Conservation (phyloP, 352 stramenopile species). For the Phytopythium cucurbitacearum region DNA sequence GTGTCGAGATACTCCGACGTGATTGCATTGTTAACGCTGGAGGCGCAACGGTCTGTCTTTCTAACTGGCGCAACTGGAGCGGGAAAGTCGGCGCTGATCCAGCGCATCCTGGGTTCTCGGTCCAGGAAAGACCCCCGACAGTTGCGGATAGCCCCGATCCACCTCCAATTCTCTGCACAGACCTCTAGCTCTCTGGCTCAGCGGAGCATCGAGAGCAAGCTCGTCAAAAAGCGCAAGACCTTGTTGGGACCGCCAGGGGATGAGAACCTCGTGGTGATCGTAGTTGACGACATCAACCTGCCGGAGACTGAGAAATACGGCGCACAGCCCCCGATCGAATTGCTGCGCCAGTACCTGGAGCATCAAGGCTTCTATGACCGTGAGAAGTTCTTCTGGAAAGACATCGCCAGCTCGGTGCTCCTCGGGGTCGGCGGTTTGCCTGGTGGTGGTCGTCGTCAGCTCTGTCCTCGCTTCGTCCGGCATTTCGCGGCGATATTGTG, state of each 20-base stretch:
- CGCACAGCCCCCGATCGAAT: conserved; percentile 70
- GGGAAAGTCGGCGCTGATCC: conserved; percentile 85
- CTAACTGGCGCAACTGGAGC: conserved; percentile 87
- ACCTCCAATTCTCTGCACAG: conserved; percentile 86
- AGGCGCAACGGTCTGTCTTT: conserved; percentile 72
- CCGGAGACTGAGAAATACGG: conserved; percentile 68
- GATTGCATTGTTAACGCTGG: conserved; percentile 42
- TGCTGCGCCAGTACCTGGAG: conserved; percentile 71
- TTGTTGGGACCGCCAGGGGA: conserved; percentile 81
- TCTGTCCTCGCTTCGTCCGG: conserved; percentile 61
- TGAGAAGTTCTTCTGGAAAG: conserved; percentile 84
- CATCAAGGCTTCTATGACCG: conserved; percentile 76
- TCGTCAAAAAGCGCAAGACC: conserved; percentile 91
- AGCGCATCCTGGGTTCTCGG: conserved; percentile 49
- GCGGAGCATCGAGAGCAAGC: conserved; percentile 86
- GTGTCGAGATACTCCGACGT: conserved; percentile 65
- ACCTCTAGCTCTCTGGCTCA: conserved; percentile 78
- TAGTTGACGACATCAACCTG: conserved; percentile 93
- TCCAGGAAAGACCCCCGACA: no score
- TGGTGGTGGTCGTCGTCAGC: conserved; percentile 43
- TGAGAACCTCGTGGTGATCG: conserved; percentile 68
- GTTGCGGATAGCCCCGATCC: conserved; percentile 14
- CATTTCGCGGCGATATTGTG: conserved; percentile 69
- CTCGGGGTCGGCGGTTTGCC: conserved; percentile 57
- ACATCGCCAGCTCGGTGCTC: conserved; percentile 61